Evolutionary conservation across 345 rosid species (phyloP), one percentile per base, ranked within the genome.

Genomic region (Hirschfeldia incana): DNA sequence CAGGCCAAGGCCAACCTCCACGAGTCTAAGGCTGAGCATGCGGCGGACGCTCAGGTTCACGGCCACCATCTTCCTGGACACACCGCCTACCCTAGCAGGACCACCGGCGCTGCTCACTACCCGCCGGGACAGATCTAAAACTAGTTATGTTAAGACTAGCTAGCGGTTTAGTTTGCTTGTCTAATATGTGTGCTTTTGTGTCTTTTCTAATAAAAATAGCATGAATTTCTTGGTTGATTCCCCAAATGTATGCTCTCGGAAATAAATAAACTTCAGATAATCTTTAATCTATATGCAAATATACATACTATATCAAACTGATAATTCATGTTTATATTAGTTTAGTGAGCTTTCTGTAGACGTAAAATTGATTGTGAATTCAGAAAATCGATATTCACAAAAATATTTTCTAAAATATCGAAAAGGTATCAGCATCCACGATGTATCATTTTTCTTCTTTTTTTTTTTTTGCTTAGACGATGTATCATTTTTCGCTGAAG

Each of bases 1-100:
- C 77, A 83, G 63, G 92, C 93, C 12, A 90, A 89, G 75, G 89
- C 87, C 86, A 84, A 89, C 46, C 76, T 92, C 79, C 94, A 92
- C 82, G 77, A 88, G 51, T 90, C 87, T 71, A 92, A 88, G 75
- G 93, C 89, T 2, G 81, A 72, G 33, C 97, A 89, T 39, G 90
- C 85, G 0, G 89, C 72, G 1, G 76, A 81, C 3, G 76, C 76
- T 59, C 85, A 77, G 55, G 69, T 74, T 78, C 80, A 81, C 34
- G 62, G 65, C 65, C 87, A 82, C 51, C 81, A 79, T 16, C 79
- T 78, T 75, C 83, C 83, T 2, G 83, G 83, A 15, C 83, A 80
- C 59, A 39, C 79, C 26, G 34, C 73, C 2, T 80, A 80, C 60
- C 83, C 81, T 71, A 28, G 1, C 29, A 68, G 64, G 68, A 17